Percentiles rank a stretch among this genome's conserved stretches.
phyloP scores from a whole-genome alignment of 148 eudicot genomes.

The Chenopodium quinoa region DNA sequence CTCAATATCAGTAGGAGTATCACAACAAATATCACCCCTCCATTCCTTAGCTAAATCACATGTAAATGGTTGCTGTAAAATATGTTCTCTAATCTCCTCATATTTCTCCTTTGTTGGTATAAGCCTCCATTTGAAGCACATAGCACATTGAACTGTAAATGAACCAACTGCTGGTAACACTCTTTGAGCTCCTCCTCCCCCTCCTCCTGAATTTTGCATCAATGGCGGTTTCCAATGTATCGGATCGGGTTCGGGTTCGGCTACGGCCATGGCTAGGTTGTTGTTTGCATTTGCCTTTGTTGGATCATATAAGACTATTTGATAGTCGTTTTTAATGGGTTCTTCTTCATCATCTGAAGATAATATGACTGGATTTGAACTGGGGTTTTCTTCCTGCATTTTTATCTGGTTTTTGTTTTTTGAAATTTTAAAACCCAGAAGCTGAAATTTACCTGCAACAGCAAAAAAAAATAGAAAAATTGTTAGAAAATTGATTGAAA shows the following conservation, averaged over 20 bases:
- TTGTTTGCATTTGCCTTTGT: not conserved
- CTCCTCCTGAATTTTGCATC: not conserved
- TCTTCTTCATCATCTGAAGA: slow-evolving; percentile 39
- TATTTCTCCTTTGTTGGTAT: slow-evolving; percentile 87
- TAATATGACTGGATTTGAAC: slow-evolving; percentile 24
- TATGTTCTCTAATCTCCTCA: slow-evolving; percentile 82
- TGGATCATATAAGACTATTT: slow-evolving; percentile 64
- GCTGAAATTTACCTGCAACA: not conserved
- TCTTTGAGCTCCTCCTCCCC: slow-evolving; percentile 1
- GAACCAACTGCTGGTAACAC: slow-evolving; percentile 74
- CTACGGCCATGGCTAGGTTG: too few species aligned
- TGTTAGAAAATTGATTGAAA: not conserved
- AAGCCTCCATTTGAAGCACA: slow-evolving; percentile 90
- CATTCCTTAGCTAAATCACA: slow-evolving; percentile 80
- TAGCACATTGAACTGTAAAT: slow-evolving; percentile 87
- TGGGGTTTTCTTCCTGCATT: not conserved
- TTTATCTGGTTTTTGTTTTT: too few species aligned
- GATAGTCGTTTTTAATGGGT: slow-evolving; percentile 41
- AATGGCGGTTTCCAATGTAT: slow-evolving; percentile 27
- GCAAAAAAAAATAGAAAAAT: not conserved
- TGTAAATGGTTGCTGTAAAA: slow-evolving; percentile 59
- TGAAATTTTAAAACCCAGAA: too few species aligned
- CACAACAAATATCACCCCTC: slow-evolving; percentile 71
- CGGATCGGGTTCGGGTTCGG: slow-evolving; percentile 31
- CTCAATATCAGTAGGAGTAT: slow-evolving; percentile 61